phyloP scores from a whole-genome alignment of 2,329 filamentous ascomycete genomes.

The Aureobasidium melanogenum region DNA sequence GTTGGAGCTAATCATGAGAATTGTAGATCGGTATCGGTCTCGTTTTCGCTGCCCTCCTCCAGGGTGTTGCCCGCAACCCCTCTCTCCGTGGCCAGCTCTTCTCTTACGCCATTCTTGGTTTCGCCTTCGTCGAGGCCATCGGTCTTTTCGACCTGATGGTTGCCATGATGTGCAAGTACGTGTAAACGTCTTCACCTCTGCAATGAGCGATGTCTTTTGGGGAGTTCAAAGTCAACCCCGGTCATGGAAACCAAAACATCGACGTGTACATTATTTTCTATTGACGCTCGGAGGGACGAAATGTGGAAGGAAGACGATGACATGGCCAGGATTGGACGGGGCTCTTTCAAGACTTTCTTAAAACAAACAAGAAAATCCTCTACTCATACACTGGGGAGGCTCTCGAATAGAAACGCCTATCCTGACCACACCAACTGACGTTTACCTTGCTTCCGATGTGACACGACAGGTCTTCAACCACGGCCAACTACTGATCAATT shows the following conservation, averaged over 20 bases:
- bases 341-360: conserved; percentile 10
- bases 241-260: conserved; percentile 11
- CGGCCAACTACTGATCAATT: background rate
- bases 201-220: conserved; percentile 7
- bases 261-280: conserved; percentile 12
- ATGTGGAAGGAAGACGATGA: conserved; percentile 4
- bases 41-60: conserved; percentile 83
- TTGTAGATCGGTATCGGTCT: conserved; percentile 86
- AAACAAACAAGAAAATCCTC: conserved; percentile 11
- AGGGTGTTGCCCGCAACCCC: conserved; percentile 88
- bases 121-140: conserved; percentile 89
- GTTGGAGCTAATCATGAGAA: conserved; percentile 38
- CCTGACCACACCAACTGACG: conserved; percentile 1
- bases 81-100: conserved; percentile 91
- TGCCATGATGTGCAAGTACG: conserved; percentile 78
- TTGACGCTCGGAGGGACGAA: conserved; percentile 8
- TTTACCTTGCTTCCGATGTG: background rate
- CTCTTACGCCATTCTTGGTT: conserved; percentile 91
- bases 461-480: background rate
- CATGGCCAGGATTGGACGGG: conserved; percentile 11
- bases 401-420: conserved; percentile 3
- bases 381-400: conserved; percentile 7
- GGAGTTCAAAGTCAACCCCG: conserved; percentile 5
- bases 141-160: conserved; percentile 85
- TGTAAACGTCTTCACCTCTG: conserved; percentile 21